Evolutionary conservation across 2,329 filamentous ascomycete genomes (phyloP), one percentile per base, ranked within the genome.

Genomic region (Colletotrichum sp.): DNA sequence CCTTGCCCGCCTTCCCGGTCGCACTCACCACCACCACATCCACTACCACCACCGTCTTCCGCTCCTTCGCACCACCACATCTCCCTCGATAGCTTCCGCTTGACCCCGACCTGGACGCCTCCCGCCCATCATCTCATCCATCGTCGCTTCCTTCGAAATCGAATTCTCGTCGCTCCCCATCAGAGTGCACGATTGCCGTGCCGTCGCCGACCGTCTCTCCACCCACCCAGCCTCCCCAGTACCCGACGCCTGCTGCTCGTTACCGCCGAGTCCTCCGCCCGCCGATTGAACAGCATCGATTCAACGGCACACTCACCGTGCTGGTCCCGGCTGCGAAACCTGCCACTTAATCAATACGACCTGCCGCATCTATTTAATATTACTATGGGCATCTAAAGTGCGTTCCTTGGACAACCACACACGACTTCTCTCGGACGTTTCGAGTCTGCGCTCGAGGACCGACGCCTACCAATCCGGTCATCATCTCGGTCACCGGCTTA

Each of bases 321-420:
- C 44, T 52, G 44, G n/a, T 13, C n/a, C 44, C 9, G 44, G 44
- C 44, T 52, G 44, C 44, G 44, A 52, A 52, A 52, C 21, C 62
- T 64, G 49, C 59, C 21, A 65, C 12, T 55, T 44, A 64, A 64
- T 24, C 34, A 21, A 34, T 12, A 34, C 12, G 15, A 21, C 24
- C 24, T 28, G 15, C 21, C 24, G 32, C 28, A n/a, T 6, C 24
- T 39, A 15, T 30, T 18, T 65, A 65, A 36, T 65, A 36, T 13
- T 76, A 71, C 71, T 75, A 76, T 76, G 75, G 75, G 75, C 75
- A 76, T 76, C 44, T 76, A 68, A 75, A 55, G 66, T 71, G 67
- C 72, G 24, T 44, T 32, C 39, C 34, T 49, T 63, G n/a, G 39
- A 55, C 55, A n/a, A 69, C 32, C 32, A 64, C 12, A 28, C 69